These are phyloP conservation scores for Raffaelea albimanens DNA, from an alignment of 2,329 filamentous ascomycete genomes.

Conservation along the genomic window DNA sequence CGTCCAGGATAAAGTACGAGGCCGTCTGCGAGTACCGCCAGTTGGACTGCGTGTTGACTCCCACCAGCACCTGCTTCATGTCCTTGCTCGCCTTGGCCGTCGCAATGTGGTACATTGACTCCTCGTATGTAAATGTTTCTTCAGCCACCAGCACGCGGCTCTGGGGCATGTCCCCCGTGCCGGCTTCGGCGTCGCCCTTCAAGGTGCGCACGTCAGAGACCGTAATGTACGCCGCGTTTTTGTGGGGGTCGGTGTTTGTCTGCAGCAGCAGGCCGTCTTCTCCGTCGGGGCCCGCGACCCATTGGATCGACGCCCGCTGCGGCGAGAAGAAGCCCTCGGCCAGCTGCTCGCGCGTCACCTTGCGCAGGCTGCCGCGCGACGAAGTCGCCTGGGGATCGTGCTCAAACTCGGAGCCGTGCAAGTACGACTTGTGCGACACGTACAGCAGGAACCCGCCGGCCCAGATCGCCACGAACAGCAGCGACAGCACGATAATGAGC, in stretches of 20 bases:
- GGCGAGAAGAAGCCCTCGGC: slow-evolving; percentile 56
- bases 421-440: slow-evolving; percentile 55
- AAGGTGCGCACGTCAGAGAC: slow-evolving; percentile 70
- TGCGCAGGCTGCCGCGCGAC: slow-evolving; percentile 55
- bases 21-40: slow-evolving; percentile 88
- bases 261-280: slow-evolving; percentile 83
- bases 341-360: slow-evolving; percentile 64
- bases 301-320: slow-evolving; percentile 57
- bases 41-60: slow-evolving; percentile 61
- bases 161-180: slow-evolving; percentile 30
- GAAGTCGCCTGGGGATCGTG: slow-evolving; percentile 60
- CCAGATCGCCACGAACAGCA: slow-evolving; percentile 59
- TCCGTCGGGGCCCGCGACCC: slow-evolving; percentile 65
- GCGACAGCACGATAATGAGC: slow-evolving; percentile 50
- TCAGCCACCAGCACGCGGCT: slow-evolving; percentile 69
- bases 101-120: slow-evolving; percentile 43
- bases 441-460: slow-evolving; percentile 58
- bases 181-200: background rate
- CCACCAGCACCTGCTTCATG: slow-evolving; percentile 77
- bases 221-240: slow-evolving; percentile 64
- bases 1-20: slow-evolving; percentile 86
- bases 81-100: slow-evolving; percentile 70
- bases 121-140: slow-evolving; percentile 50
- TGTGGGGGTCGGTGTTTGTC: slow-evolving; percentile 39
- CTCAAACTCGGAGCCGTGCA: slow-evolving; percentile 49